Evolutionary conservation across 2,329 filamentous ascomycete genomes (phyloP), one percentile per base, ranked within the genome.

Genomic region (Aspergillus sp.): DNA sequence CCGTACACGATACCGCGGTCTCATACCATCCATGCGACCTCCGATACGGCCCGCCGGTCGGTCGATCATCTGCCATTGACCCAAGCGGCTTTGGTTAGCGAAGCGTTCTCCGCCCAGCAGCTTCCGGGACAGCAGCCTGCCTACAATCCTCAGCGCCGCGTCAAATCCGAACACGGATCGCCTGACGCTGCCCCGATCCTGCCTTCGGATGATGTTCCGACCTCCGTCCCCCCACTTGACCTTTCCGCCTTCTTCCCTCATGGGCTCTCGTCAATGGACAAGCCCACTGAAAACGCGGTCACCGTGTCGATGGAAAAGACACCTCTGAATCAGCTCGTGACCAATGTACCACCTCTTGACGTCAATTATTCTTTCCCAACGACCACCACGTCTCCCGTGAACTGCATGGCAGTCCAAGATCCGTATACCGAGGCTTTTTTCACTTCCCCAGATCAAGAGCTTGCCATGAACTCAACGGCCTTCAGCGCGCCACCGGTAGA

Each of bases 1-100:
- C 84, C 84, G 1, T 87, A 87, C 71, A 83, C 82, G 63, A 81
- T 86, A 58, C 81, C 82, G 44, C 72, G 79, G 53, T 75, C 78
- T 41, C 74, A 81, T 61, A 79, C 77, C 46, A 74, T 81, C 45
- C 74, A 80, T 54, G 70, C 70, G 47, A 66, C 76, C 14, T 64
- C 70, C 32, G 74, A 78, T 47, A 61, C 76, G 42, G 73, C 78
- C 46, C 77, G 76, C 50, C 76, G 78, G 25, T 82, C 80, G 23
- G 72, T 77, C 32, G 81, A 83, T 60, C 80, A 78, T 58, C 71
- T 82, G 36, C 76, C 78, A 4, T 63, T 76, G 56, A 61, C 65
- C 36, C 64, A 67, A 54, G 56, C 65, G 25, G 54, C 66, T 21
- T 64, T 67, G 49, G 50, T 67, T 32, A 71, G 68, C 47, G 68